Conservation (phyloP, 306 rosid genomes). For the Dalbergia cultrata region DNA sequence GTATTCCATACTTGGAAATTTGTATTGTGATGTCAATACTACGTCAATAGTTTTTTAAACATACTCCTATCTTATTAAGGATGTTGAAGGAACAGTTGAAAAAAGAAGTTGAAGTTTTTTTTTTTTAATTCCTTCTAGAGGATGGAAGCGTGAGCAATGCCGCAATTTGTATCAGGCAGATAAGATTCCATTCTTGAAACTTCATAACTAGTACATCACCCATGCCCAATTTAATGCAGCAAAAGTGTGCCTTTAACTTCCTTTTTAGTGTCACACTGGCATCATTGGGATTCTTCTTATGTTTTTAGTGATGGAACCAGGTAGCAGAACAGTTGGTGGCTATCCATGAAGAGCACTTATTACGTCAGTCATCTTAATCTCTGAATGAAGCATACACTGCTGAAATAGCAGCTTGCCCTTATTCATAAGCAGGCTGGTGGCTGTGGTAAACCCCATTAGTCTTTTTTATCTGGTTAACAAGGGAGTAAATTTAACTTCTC, state of each 20-base stretch:
- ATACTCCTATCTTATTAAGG: neutral
- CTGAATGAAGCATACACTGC: neutral
- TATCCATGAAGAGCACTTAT: conserved; percentile 65
- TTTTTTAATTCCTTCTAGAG: too few species aligned
- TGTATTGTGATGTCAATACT: neutral
- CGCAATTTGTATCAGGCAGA: neutral
- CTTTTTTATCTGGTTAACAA: neutral
- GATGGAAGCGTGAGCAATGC: neutral
- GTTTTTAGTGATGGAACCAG: conserved; percentile 49
- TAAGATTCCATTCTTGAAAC: neutral
- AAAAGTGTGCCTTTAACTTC: neutral
- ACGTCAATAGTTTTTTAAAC: neutral
- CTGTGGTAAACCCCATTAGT: neutral
- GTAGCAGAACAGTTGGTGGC: conserved; percentile 75
- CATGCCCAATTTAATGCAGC: neutral
- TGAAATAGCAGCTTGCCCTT: conserved; percentile 11
- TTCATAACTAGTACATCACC: neutral
- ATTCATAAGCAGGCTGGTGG: neutral
- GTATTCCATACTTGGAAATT: neutral
- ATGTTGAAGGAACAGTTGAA: neutral
- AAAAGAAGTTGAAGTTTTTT: neutral
- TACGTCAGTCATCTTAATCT: conserved; percentile 21
- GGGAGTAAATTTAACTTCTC: neutral
- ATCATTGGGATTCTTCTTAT: neutral
- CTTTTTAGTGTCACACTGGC: neutral